Evolutionary conservation across 176 grass and related monocot genomes (phyloP).

Genomic region (Panicum miliaceum): DNA sequence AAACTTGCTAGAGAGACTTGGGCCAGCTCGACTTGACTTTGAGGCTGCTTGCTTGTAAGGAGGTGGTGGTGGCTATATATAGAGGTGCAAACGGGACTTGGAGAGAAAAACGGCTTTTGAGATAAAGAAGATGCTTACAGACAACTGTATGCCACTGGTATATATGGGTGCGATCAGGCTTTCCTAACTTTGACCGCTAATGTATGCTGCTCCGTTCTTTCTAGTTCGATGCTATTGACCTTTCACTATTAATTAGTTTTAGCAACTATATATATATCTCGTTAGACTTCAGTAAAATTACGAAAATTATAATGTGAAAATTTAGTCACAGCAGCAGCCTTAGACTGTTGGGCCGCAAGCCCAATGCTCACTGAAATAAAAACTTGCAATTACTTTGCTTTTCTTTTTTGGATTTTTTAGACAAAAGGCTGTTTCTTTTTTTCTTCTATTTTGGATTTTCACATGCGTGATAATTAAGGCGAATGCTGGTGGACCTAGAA

Average conservation of each 20-base stretch:
- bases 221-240: background rate
- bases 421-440: too few species aligned
- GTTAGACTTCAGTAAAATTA: background rate
- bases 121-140: slow-evolving; percentile 10
- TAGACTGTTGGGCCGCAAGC: background rate
- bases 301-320: background rate
- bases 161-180: background rate
- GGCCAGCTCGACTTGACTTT: slow-evolving; percentile 3
- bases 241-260: background rate
- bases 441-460: background rate
- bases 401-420: background rate
- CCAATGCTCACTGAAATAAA: background rate
- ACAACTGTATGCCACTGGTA: slow-evolving; percentile 34
- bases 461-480: background rate
- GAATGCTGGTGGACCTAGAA: too few species aligned
- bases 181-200: slow-evolving; percentile 11
- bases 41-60: background rate
- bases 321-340: background rate
- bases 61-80: slow-evolving; percentile 18
- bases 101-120: background rate
- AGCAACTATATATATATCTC: background rate
- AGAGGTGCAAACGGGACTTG: slow-evolving; percentile 2
- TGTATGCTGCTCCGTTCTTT: slow-evolving; percentile 18
- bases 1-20: background rate
- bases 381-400: background rate